Evolutionary conservation across 352 stramenopile species (phyloP).

Genomic region (Globisporangium alternatum): DNA sequence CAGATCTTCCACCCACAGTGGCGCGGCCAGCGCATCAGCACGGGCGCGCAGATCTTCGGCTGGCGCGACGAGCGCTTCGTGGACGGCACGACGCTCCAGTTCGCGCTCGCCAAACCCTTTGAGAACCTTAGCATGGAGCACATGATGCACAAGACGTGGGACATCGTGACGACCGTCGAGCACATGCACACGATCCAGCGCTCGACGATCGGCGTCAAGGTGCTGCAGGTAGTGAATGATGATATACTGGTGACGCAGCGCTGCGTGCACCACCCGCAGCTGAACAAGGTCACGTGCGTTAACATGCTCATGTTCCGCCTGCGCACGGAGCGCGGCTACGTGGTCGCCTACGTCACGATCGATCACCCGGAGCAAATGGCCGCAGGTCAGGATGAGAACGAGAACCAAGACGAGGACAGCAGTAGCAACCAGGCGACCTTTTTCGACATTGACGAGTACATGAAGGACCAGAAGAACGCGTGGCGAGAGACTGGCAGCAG

Average conservation of each 20-base stretch:
- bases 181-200: conserved; percentile 55
- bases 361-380: conserved; percentile 32
- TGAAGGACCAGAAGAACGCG: conserved; percentile 30
- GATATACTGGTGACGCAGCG: conserved; percentile 42
- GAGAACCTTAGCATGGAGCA: conserved; percentile 25
- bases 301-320: conserved; percentile 53
- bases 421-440: conserved; percentile 6
- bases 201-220: conserved; percentile 43
- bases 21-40: conserved; percentile 38
- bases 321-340: conserved; percentile 35
- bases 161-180: conserved; percentile 46
- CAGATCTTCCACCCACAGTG: conserved; percentile 43
- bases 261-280: conserved; percentile 45
- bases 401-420: background rate
- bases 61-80: conserved; percentile 54
- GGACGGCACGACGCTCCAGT: conserved; percentile 45
- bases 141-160: conserved; percentile 49
- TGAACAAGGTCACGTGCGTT: conserved; percentile 45
- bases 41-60: conserved; percentile 37
- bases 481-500: background rate
- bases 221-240: conserved; percentile 48
- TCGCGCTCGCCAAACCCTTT: conserved; percentile 36
- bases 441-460: conserved; percentile 30
- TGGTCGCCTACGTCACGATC: conserved; percentile 46
- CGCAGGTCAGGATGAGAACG: background rate